These are phyloP conservation scores for Marasmius fiardii DNA, from an alignment of 1,284 basidiomycete species.

Conservation along the genomic window DNA sequence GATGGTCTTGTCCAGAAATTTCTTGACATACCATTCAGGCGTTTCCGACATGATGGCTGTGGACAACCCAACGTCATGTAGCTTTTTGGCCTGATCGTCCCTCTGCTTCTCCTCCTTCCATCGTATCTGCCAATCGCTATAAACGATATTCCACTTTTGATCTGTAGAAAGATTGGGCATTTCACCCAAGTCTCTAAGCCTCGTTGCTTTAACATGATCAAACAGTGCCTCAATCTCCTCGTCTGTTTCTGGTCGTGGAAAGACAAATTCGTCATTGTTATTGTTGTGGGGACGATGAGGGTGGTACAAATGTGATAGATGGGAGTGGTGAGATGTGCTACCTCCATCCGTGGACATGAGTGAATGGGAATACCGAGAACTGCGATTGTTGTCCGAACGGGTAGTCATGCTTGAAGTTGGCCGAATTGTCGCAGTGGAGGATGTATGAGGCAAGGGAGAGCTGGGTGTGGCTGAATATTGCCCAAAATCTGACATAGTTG, in stretches of 20 bases:
- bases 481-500: conserved; percentile 44
- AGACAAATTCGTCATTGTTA: conserved; percentile 58
- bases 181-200: conserved; percentile 62
- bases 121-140: conserved; percentile 79
- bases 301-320: conserved; percentile 55
- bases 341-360: conserved; percentile 45
- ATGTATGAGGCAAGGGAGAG: conserved; percentile 19
- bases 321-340: conserved; percentile 43
- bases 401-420: conserved; percentile 52
- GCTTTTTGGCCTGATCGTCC: conserved; percentile 58
- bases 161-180: conserved; percentile 65
- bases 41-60: conserved; percentile 55
- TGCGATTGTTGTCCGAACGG: conserved; percentile 56
- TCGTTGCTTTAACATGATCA: conserved; percentile 66
- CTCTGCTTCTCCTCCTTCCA: conserved; percentile 70
- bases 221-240: conserved; percentile 79
- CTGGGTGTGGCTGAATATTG: conserved; percentile 25
- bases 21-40: conserved; percentile 88
- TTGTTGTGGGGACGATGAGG: conserved; percentile 33
- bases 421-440: conserved; percentile 41
- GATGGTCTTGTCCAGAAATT: conserved; percentile 85
- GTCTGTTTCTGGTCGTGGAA: conserved; percentile 70
- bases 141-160: conserved; percentile 92
- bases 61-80: conserved; percentile 52
- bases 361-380: conserved; percentile 61